Evolutionary conservation across 2,329 filamentous ascomycete species (phyloP).

Genomic region (Phialophora chinensis): DNA sequence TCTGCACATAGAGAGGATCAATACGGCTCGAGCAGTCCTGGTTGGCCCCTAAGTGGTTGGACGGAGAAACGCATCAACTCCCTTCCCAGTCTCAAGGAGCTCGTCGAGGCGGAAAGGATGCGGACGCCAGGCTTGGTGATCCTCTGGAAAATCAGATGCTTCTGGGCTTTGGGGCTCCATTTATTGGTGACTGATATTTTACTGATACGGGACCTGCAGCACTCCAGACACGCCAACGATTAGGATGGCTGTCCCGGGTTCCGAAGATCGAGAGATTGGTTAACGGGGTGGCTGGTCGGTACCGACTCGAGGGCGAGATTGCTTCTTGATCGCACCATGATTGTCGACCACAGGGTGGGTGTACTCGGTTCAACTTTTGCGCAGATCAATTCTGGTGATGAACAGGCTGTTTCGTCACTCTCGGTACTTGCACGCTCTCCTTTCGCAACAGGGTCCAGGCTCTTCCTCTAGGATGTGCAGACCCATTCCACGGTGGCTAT

Average conservation of each 20-base stretch:
- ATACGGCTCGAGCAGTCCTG: background rate
- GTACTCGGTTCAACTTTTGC: background rate
- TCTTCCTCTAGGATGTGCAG: background rate
- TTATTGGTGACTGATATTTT: conserved; percentile 12
- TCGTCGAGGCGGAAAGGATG: conserved; percentile 1
- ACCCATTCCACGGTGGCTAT: background rate
- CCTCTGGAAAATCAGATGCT: conserved; percentile 1
- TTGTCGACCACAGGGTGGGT: background rate
- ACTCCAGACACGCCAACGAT: conserved; percentile 18
- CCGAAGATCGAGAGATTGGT: conserved; percentile 18
- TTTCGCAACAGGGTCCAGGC: background rate
- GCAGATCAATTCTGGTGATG: conserved; percentile 7
- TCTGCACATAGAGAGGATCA: background rate
- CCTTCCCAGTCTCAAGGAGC: background rate
- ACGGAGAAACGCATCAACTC: conserved; percentile 18
- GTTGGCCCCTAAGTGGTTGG: conserved; percentile 4
- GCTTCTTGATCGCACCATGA: conserved; percentile 3
- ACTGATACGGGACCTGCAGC: conserved; percentile 21
- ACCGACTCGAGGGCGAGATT: background rate
- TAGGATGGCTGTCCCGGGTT: conserved; percentile 14
- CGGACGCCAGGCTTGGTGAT: conserved; percentile 6
- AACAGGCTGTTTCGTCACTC: conserved; percentile 1
- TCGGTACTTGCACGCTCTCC: background rate
- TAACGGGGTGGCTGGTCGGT: conserved; percentile 7
- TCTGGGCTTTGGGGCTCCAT: background rate